Percentiles rank a stretch among this genome's conserved stretches.
Conservation (phyloP, 225 moss, liverwort and hornwort species). For the Sphagnum tenellum region DNA sequence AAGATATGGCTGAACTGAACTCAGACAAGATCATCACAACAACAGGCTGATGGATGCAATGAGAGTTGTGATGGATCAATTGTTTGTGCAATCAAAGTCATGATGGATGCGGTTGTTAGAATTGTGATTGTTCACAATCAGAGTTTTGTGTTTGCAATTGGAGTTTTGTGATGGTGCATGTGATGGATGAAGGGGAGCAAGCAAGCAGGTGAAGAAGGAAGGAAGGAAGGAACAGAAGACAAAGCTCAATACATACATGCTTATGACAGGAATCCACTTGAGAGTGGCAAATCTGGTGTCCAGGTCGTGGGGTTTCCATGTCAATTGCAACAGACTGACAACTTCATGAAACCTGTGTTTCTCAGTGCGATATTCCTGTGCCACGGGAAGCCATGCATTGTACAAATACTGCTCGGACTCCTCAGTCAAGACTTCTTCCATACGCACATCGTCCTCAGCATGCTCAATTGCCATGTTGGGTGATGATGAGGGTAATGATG, state of each 20-base stretch:
- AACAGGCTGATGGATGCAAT: no score
- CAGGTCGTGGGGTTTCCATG: conserved; percentile 27
- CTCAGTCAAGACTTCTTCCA: conserved; percentile 29
- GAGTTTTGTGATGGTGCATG: neutral
- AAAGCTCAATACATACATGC: conserved; percentile 21
- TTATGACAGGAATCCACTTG: conserved; percentile 39
- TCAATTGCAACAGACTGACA: conserved; percentile 32
- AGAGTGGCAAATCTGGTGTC: conserved; percentile 26
- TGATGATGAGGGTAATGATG: neutral
- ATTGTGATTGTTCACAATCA: no score
- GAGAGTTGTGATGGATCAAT: no score
- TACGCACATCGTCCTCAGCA: conserved; percentile 39
- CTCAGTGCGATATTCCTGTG: conserved; percentile 65
- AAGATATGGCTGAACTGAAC: no score
- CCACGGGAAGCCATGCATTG: conserved; percentile 90
- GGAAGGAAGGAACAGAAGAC: no score
- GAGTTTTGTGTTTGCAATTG: neutral
- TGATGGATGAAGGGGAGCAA: neutral
- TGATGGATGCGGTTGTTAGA: no score
- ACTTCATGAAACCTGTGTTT: conserved; percentile 72
- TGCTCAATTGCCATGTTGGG: neutral
- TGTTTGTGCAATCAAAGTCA: neutral
- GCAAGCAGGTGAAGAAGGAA: neutral
- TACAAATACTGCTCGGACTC: conserved; percentile 40
- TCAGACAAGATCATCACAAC: no score